phyloP scores from a whole-genome alignment of 345 rosid species.

The Brassica cretica region DNA sequence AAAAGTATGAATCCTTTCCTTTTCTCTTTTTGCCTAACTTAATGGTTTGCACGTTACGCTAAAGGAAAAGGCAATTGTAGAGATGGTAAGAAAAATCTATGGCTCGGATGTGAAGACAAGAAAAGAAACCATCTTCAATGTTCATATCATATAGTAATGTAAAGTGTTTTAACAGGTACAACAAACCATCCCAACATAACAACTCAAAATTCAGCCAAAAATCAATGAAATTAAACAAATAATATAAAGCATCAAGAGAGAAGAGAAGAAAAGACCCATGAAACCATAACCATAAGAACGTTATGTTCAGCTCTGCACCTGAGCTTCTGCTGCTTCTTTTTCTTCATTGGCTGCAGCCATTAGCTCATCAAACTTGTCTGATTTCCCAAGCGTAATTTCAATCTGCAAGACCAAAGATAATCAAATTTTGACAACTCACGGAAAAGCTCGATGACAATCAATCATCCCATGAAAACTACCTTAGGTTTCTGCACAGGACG shows the following conservation, averaged over 20 bases:
- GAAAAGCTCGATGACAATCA: neutral
- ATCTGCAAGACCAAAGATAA: constrained; percentile 44
- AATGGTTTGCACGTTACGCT: neutral
- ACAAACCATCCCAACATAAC: constrained; percentile 20
- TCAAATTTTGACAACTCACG: neutral
- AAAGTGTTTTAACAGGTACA: constrained; percentile 24
- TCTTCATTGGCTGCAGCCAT: constrained; percentile 47
- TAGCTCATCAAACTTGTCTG: constrained; percentile 73
- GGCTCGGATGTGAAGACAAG: neutral
- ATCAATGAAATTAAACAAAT: constrained; percentile 32
- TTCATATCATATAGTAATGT: neutral
- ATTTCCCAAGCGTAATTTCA: constrained; percentile 73
- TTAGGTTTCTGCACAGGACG: constrained; percentile 81
- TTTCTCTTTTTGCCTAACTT: neutral
- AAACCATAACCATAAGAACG: neutral
- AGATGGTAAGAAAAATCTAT: neutral
- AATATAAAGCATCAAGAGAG: constrained; percentile 19
- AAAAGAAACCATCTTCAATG: neutral
- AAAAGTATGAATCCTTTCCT: neutral
- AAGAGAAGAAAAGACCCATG: neutral
- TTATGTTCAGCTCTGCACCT: constrained; percentile 45
- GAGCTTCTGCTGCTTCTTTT: constrained; percentile 51
- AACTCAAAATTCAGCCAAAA: constrained; percentile 31
- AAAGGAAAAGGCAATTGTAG: neutral
- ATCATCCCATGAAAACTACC: constrained; percentile 39